A percentile compares a stretch with the other conserved stretches of the same genome.
Conservation (phyloP, 805 yeast species). For the Myxozyma vanderwaltii region DNA sequence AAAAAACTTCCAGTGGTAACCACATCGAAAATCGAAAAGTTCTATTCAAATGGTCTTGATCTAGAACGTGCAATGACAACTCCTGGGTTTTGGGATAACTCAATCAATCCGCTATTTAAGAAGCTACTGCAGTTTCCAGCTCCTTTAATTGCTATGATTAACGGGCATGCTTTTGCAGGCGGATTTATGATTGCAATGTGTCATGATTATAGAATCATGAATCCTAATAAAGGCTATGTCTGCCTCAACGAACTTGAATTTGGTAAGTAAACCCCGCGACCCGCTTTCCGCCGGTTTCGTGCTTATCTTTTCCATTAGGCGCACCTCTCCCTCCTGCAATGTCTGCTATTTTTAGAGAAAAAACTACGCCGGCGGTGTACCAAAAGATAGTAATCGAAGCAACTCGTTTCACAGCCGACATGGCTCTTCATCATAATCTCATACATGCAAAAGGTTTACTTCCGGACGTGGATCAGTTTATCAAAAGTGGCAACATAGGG, state of each 20-base stretch:
- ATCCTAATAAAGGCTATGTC: conserved; percentile 44
- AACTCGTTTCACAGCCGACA: conserved; percentile 42
- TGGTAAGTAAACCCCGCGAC: conserved; percentile 14
- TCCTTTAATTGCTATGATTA: conserved; percentile 46
- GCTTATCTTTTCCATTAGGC: conserved; percentile 29
- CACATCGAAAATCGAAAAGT: conserved; percentile 44
- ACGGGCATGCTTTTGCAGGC: conserved; percentile 49
- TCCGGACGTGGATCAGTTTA: conserved; percentile 42
- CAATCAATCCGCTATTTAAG: conserved; percentile 42
- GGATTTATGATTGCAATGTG: conserved; percentile 46
- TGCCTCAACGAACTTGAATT: conserved; percentile 47
- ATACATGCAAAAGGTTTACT: conserved; percentile 44
- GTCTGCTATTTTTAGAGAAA: conserved; percentile 42
- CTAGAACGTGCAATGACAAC: conserved; percentile 43
- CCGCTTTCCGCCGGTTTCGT: neutral
- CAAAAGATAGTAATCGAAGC: conserved; percentile 42
- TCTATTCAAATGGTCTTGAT: conserved; percentile 46
- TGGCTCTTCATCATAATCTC: conserved; percentile 38
- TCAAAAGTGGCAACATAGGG: conserved; percentile 24
- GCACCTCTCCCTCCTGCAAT: conserved; percentile 44
- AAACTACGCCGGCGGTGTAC: conserved; percentile 39
- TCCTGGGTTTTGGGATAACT: conserved; percentile 41
- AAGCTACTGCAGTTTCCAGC: conserved; percentile 44
- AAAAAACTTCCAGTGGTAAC: conserved; percentile 44
- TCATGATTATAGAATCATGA: conserved; percentile 47